Evolutionary conservation across 1,139 yeast genomes (phyloP).

Genomic region (Diutina catenulata): DNA sequence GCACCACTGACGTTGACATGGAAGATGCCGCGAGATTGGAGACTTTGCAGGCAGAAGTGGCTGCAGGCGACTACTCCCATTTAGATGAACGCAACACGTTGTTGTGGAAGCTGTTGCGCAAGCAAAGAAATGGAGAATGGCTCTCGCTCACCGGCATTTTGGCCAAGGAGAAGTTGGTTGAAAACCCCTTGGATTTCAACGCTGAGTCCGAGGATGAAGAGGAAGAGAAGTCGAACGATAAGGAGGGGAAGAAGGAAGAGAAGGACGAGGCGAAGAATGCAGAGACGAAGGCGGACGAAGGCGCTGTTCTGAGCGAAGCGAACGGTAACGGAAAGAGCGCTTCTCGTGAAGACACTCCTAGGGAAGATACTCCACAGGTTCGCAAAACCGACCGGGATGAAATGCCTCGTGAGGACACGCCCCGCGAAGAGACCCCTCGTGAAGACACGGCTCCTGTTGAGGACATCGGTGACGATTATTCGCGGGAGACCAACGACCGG

Average conservation of each 20-base stretch:
- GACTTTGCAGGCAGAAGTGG: neutral
- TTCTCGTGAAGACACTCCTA: too few relatives aligned
- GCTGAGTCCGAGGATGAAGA: neutral
- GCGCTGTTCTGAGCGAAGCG: too few relatives aligned
- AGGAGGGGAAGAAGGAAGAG: neutral
- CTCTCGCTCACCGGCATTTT: neutral
- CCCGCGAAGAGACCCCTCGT: neutral
- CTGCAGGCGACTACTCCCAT: neutral
- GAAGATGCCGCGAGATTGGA: neutral
- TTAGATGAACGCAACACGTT: neutral
- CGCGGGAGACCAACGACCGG: too few relatives aligned
- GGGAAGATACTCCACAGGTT: too few relatives aligned
- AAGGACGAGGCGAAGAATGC: neutral
- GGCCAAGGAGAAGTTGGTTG: neutral
- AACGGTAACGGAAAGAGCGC: too few relatives aligned
- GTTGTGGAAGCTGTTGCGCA: constrained; percentile 1
- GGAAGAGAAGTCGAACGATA: neutral
- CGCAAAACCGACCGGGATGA: neutral
- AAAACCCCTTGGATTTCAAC: neutral
- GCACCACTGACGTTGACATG: neutral
- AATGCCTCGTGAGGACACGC: neutral
- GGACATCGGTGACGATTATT: too few relatives aligned
- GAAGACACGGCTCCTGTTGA: neutral
- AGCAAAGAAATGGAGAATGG: neutral
- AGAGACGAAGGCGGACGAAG: neutral